Conservation (phyloP, 257 asterid genomes). For the Apocynum venetum region DNA sequence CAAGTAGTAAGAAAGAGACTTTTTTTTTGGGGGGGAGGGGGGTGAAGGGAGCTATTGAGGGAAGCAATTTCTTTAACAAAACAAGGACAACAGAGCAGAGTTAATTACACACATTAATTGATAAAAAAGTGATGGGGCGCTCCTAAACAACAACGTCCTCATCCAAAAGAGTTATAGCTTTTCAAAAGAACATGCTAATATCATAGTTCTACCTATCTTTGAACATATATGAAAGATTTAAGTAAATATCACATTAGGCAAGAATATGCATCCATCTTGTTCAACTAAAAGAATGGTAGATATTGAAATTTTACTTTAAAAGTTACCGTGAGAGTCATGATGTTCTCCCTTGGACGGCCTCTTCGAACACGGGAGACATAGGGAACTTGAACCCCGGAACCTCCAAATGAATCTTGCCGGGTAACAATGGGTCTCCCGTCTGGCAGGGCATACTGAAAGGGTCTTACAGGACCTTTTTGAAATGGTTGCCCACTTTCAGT, state of each 20-base stretch:
- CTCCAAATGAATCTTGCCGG: conserved; percentile 81
- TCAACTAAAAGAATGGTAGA: not conserved
- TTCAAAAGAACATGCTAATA: not conserved
- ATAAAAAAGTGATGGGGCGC: too few species aligned
- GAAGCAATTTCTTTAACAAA: too few species aligned
- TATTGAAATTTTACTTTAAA: not conserved
- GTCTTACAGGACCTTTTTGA: conserved; percentile 30
- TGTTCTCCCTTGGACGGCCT: conserved; percentile 90
- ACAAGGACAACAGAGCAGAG: too few species aligned
- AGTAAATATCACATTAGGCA: not conserved
- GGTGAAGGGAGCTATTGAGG: too few species aligned
- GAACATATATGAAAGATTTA: not conserved
- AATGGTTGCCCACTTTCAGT: conserved; percentile 30
- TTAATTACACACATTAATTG: too few species aligned
- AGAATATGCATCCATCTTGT: not conserved
- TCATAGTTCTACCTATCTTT: not conserved
- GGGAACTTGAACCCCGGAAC: conserved; percentile 82
- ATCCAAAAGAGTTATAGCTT: not conserved
- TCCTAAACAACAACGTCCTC: not conserved
- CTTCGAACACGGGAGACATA: conserved; percentile 78
- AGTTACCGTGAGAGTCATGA: conserved; percentile 68
- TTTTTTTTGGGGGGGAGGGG: too few species aligned
- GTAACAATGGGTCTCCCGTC: conserved; percentile 49
- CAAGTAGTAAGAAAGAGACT: not conserved
- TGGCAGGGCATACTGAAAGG: conserved; percentile 38